Conservation (phyloP, 139 green algal species). For the Dunaliella primolecta region DNA sequence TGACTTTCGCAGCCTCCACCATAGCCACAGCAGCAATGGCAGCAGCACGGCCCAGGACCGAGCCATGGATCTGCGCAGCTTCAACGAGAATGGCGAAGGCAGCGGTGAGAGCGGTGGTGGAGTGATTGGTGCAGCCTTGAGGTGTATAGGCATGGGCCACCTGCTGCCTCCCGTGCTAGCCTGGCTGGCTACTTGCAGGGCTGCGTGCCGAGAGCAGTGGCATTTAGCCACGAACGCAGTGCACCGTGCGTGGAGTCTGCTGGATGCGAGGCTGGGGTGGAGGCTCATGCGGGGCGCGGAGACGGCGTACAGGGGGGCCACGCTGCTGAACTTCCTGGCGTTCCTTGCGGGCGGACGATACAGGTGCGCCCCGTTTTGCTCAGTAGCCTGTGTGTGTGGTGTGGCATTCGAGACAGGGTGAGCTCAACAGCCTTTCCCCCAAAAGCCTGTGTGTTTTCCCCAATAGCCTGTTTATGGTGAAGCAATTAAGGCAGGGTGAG, state of each 20-base stretch:
- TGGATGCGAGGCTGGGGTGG: neutral
- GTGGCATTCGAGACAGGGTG: too few species aligned
- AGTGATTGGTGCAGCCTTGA: neutral
- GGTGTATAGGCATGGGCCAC: neutral
- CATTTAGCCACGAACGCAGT: neutral
- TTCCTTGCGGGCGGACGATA: conserved; percentile 74
- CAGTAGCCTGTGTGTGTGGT: too few species aligned
- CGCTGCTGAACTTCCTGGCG: conserved; percentile 58
- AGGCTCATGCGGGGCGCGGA: conserved; percentile 18
- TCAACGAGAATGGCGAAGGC: too few species aligned
- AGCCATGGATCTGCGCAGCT: too few species aligned
- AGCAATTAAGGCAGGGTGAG: too few species aligned
- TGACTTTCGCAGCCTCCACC: too few species aligned
- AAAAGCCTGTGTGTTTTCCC: too few species aligned
- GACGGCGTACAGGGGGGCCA: conserved; percentile 32
- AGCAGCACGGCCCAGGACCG: neutral
- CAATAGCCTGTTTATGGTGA: too few species aligned
- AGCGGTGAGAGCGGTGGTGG: too few species aligned
- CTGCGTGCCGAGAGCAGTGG: neutral
- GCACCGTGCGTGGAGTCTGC: neutral
- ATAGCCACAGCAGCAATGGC: neutral
- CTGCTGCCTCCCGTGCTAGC: neutral
- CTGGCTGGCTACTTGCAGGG: neutral
- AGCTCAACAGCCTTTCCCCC: too few species aligned
- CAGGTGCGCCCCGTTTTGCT: conserved; percentile 49